Base-by-base conservation (phyloP, 2,329 filamentous ascomycete genomes). In the Neocucurbitaria cava region DNA sequence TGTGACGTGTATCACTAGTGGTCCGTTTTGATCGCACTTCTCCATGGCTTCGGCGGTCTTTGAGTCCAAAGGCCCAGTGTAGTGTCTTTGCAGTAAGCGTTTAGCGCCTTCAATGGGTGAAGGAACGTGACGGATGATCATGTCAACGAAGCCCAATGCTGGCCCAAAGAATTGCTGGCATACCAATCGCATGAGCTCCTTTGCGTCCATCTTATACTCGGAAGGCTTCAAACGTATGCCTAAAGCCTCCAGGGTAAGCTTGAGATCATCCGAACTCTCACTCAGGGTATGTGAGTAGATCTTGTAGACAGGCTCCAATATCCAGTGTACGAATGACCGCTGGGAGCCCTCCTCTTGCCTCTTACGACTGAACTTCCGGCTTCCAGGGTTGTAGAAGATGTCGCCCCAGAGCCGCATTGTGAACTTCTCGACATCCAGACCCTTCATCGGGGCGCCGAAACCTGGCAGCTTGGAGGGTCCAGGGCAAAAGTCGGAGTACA, bases 241-340 rank as follows among this genome's bases (percentile, higher is more conserved):
- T 9, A 99, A 81, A 18, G 86, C 87, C 17, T 85, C 87, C 52
- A 99, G 79, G 0, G 92, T 95, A 42, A 84, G 83, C 70, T 90
- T 92, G 55, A 99, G 80, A 65, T 96, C 90, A 49, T 91, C 88
- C 0, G 94, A 90, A 68, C 88, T 94, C 72, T 96, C 90, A 71
- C 92, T 96, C 69, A 99, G 91, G 3, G 93, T 96, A 74, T 97
- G 92, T 15, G 92, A 94, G 75, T 94, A 98, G 38, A 99, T 83
- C 77, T 99, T 99, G 84, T 99, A 99, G 64, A 99, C 92, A 17
- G 95, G 95, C 73, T 99, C 95, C 43, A 99, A 82, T 24, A 99
- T 85, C 74, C 98, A 99, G 76, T 96, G 89, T 52, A 98, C 90
- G 73, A 99, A 99, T 0, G 92, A 91, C 52, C 95, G 84, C 75